Percentiles rank a stretch among this genome's conserved stretches.
phyloP scores from a whole-genome alignment of 2,329 filamentous ascomycete species.

The Zymoseptoria tritici region DNA sequence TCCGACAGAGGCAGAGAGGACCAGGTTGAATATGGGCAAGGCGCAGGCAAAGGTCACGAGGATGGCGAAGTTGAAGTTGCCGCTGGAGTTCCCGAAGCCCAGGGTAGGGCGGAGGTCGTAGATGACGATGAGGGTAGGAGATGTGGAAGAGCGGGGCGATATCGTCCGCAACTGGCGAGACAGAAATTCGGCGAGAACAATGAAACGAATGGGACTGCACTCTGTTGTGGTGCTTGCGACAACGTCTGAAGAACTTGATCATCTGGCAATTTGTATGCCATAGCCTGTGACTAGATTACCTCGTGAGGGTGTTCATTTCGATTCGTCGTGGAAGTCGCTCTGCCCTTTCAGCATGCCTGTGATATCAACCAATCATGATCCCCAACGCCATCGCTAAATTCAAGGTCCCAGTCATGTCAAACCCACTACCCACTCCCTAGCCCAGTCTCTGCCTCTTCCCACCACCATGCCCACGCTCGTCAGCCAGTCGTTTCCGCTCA shows the following conservation, averaged over 20 bases:
- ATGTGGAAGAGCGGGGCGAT: not conserved
- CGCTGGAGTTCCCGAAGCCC: conserved; percentile 71
- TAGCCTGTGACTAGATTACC: not conserved
- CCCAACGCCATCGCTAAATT: conserved; percentile 5
- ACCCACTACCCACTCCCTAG: not conserved
- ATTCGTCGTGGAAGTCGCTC: not conserved
- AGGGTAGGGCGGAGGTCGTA: conserved; percentile 5
- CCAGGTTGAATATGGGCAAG: conserved; percentile 50
- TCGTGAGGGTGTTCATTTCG: not conserved
- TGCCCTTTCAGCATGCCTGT: not conserved
- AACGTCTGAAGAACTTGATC: not conserved
- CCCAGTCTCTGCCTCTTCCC: conserved; percentile 13
- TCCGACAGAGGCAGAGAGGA: conserved; percentile 40
- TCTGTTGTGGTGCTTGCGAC: not conserved
- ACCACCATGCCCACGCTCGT: conserved; percentile 19
- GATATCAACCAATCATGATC: not conserved
- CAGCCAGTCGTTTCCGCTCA: conserved; percentile 32
- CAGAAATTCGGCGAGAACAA: not conserved
- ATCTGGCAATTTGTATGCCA: not conserved
- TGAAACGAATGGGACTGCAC: not conserved
- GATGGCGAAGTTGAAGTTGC: conserved; percentile 66
- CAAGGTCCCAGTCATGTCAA: not conserved
- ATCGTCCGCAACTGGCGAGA: not conserved
- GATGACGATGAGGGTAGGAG: not conserved
- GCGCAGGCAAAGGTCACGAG: conserved; percentile 52